Evolutionary conservation across 2,329 filamentous ascomycete species (phyloP), one percentile per base, ranked within the genome.

Genomic region (Neofusicoccum kwambonambiense): DNA sequence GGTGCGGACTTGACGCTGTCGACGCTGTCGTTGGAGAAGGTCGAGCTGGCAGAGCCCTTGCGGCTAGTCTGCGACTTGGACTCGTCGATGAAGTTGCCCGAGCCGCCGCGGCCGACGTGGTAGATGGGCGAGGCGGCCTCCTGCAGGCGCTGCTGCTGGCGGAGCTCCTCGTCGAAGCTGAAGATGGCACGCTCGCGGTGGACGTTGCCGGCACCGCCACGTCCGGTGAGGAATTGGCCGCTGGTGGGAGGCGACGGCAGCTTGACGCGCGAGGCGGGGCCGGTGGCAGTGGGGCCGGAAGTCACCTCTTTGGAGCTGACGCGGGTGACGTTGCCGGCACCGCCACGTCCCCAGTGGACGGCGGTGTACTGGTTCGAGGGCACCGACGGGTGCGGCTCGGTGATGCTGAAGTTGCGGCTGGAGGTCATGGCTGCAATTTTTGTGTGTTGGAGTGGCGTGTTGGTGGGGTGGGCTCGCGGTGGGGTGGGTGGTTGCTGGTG

Each of bases 151-250:
- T 85, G 78, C 66, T 87, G 83, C 65, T 82, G 82, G 69, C 86
- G 82, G 60, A 89, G 81, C 71, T 89, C 87, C 78, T 89, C 87
- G 75, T 89, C 87, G 77, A 91, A 91, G 75, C 83, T 84, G 81
- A 89, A 89, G 74, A 89, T 87, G 71, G 84, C 82, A 45, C 85
- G 81, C 70, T 88, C 83, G 50, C 79, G 72, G 77, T 83, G 81
- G 68, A 86, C 82, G 79, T 90, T 90, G 72, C 88, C 88, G 2
- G 87, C 87, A 65, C 88, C 88, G 69, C 88, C 88, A 65, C 88
- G 86, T 70, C 88, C 88, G 11, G 84, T 84, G 79, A 87, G 85
- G 82, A 89, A 89, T 78, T 83, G 82, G 66, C 80, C 76, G 49
- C 80, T 78, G 67, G 68, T 72, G 71, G 73, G 80, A 69, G 71